Evolutionary conservation across 352 stramenopile genomes (phyloP).

Genomic region (Phytophthora boehmeriae): DNA sequence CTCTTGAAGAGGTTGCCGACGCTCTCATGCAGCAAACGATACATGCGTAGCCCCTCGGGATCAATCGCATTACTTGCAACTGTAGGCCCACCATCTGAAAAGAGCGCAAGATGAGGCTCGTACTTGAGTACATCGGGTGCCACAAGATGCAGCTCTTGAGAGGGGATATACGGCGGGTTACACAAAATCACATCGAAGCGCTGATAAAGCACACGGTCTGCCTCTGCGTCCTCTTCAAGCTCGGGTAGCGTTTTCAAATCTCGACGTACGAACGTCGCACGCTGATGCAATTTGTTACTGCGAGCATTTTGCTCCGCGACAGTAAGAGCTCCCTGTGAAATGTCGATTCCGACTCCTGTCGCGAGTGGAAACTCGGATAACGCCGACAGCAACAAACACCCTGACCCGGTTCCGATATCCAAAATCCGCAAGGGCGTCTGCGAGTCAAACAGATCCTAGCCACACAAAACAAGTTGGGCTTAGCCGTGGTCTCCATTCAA

Average conservation of each 20-base stretch:
- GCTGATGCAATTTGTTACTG: conserved; percentile 23
- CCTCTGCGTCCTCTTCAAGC: conserved; percentile 8
- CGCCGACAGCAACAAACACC: conserved; percentile 68
- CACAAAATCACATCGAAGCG: conserved; percentile 74
- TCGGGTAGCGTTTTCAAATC: conserved; percentile 29
- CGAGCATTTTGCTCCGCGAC: conserved; percentile 62
- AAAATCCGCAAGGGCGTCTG: conserved; percentile 51
- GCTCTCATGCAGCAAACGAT: conserved; percentile 43
- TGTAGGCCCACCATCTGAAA: conserved; percentile 49
- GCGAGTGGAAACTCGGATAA: conserved; percentile 63
- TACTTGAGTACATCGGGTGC: conserved; percentile 60
- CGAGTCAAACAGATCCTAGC: conserved; percentile 48
- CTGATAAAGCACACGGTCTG: conserved; percentile 27
- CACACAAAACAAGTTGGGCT: not conserved
- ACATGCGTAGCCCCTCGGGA: conserved; percentile 57
- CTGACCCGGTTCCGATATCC: conserved; percentile 74
- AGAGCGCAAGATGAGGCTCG: conserved; percentile 77
- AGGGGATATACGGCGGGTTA: conserved; percentile 80
- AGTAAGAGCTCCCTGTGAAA: conserved; percentile 54
- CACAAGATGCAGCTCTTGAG: conserved; percentile 57
- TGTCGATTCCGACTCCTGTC: conserved; percentile 64
- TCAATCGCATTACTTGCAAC: conserved; percentile 13
- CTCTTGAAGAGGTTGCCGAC: conserved; percentile 39
- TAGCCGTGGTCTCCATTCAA: not conserved
- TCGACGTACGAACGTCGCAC: conserved; percentile 33